Percentiles rank a stretch among this genome's conserved stretches.
Conservation (phyloP, 768 basidiomycete genomes). For the Mycena leptocephala region DNA sequence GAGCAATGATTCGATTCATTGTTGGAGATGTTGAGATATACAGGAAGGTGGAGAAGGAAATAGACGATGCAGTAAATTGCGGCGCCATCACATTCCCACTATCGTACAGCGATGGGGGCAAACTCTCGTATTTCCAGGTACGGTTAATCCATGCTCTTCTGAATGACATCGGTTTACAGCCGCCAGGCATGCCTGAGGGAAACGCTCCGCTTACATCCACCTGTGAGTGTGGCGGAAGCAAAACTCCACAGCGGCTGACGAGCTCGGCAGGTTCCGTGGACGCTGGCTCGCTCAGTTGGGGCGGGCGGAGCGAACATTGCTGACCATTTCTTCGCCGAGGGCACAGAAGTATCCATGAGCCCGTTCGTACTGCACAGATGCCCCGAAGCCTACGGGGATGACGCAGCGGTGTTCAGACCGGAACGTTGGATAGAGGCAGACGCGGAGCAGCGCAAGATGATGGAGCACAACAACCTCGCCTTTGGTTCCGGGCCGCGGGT, state of each 20-base stretch:
- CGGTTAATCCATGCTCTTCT: too few species aligned
- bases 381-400: conserved; percentile 9
- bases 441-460: background rate
- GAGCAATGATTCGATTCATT: conserved; percentile 20
- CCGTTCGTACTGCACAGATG: conserved; percentile 24
- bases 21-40: conserved; percentile 11
- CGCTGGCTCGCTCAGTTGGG: conserved; percentile 10
- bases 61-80: conserved; percentile 6
- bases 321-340: conserved; percentile 1
- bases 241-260: background rate
- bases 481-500: conserved; percentile 25
- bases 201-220: conserved; percentile 20
- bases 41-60: conserved; percentile 7
- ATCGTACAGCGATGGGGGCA: background rate
- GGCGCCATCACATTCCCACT: conserved; percentile 7
- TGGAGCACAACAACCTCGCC: conserved; percentile 28
- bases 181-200: conserved; percentile 22
- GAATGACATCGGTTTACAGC: background rate
- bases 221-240: background rate
- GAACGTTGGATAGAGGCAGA: conserved; percentile 29
- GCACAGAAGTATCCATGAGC: conserved; percentile 28
- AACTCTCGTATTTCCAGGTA: conserved; percentile 22
- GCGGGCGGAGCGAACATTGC: background rate
- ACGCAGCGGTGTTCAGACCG: conserved; percentile 17
- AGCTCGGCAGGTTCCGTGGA: conserved; percentile 8